phyloP scores from a whole-genome alignment of 2,329 filamentous ascomycete species.

The Lachnellula arida region DNA sequence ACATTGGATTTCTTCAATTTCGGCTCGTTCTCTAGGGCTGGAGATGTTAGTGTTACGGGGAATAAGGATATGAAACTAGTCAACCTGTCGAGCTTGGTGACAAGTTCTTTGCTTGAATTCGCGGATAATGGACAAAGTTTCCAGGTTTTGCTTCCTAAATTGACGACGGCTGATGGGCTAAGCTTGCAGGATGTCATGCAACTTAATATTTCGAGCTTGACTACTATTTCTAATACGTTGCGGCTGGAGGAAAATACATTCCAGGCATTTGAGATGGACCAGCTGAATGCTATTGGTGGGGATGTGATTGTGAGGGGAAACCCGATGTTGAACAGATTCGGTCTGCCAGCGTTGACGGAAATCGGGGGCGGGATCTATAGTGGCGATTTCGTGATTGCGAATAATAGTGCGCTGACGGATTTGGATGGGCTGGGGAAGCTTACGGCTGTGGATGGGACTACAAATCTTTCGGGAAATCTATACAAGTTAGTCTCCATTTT shows the following conservation, averaged over 20 bases:
- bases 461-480: conserved; percentile 2
- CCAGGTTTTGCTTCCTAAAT: not conserved
- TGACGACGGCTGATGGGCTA: not conserved
- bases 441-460: conserved; percentile 1
- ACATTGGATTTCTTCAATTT: conserved; percentile 10
- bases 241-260: conserved; percentile 2
- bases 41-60: conserved; percentile 1
- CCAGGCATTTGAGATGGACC: conserved; percentile 1
- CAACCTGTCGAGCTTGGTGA: conserved; percentile 3
- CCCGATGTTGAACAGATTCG: not conserved
- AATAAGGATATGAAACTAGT: conserved; percentile 5
- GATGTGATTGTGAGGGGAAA: conserved; percentile 5
- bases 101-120: conserved; percentile 1
- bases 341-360: not conserved
- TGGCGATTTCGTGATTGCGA: conserved; percentile 2
- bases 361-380: conserved; percentile 1
- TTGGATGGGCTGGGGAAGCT: not conserved
- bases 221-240: not conserved
- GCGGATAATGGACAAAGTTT: conserved; percentile 1
- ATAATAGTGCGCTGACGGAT: conserved; percentile 1
- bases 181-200: not conserved
- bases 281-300: conserved; percentile 5
- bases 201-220: not conserved
- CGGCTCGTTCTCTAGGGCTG: not conserved
- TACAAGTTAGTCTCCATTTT: not conserved